A percentile compares a stretch with the other conserved stretches of the same genome.
These are phyloP conservation scores for Cladosporium oxysporum DNA, from an alignment of 2,329 filamentous ascomycete genomes.

Conservation along the genomic window DNA sequence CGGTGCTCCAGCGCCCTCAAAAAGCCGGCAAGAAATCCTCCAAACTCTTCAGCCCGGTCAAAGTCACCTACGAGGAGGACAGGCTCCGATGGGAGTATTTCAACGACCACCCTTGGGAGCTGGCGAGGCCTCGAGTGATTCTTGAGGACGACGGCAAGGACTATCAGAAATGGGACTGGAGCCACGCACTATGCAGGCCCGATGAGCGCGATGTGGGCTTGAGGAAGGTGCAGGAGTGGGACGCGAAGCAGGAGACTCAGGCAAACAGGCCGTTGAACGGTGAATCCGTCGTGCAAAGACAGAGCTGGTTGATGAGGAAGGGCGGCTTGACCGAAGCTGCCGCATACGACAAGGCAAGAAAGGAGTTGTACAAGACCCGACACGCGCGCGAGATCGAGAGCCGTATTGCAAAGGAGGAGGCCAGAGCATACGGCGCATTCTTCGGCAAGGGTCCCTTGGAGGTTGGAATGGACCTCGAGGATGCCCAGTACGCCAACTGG, in stretches of 20 bases:
- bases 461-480: constrained; percentile 79
- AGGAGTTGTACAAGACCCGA: constrained; percentile 85
- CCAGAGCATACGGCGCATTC: constrained; percentile 79
- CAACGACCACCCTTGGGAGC: constrained; percentile 93
- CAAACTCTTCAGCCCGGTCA: constrained; percentile 77
- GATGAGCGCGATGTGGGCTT: constrained; percentile 15
- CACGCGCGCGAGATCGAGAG: constrained; percentile 80
- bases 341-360: constrained; percentile 84
- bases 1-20: constrained; percentile 48
- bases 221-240: constrained; percentile 27
- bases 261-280: constrained; percentile 75
- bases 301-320: constrained; percentile 75
- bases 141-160: constrained; percentile 87
- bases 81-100: constrained; percentile 78
- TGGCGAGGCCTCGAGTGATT: constrained; percentile 82
- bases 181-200: constrained; percentile 34
- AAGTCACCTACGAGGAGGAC: constrained; percentile 82
- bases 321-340: constrained; percentile 45
- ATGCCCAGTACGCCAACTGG: constrained; percentile 79
- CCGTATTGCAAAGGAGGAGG: constrained; percentile 85
- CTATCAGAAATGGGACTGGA: constrained; percentile 75
- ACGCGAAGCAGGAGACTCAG: constrained; percentile 61
- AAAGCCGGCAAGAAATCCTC: constrained; percentile 64
- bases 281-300: constrained; percentile 75
- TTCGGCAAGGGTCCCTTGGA: constrained; percentile 78